Percentiles rank a stretch among this genome's conserved stretches.
These are phyloP conservation scores for Solanum tarapatanum DNA, from an alignment of 257 asterid genomes.

Conservation along the genomic window DNA sequence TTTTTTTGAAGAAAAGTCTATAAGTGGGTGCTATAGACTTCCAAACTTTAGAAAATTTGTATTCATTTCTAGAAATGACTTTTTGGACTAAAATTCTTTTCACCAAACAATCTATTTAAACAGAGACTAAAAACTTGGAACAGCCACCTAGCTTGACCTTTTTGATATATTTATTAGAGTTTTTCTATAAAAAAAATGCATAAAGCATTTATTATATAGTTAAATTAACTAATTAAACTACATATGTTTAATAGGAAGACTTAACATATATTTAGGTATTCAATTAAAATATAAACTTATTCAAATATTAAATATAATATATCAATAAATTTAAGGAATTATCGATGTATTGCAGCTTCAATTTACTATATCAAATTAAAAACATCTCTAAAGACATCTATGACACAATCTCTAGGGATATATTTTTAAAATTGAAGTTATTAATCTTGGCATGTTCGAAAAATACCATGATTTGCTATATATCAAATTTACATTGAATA, in stretches of 20 bases:
- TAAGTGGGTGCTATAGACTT: background rate
- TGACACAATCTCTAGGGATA: background rate
- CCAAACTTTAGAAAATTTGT: background rate
- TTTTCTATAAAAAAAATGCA: background rate
- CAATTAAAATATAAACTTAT: background rate
- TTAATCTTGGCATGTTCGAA: too few relatives aligned
- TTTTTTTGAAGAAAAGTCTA: background rate
- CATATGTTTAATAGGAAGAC: background rate
- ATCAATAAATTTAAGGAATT: background rate
- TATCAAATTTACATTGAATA: rapidly evolving
- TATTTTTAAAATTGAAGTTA: too few relatives aligned
- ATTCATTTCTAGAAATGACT: background rate
- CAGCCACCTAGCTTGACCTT: background rate
- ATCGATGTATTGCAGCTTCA: background rate
- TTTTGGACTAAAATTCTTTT: background rate
- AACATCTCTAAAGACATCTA: background rate
- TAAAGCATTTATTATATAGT: background rate
- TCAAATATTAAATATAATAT: background rate
- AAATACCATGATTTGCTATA: background rate
- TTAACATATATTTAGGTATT: background rate
- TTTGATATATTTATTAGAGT: background rate
- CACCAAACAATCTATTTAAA: background rate
- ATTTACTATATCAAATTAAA: background rate
- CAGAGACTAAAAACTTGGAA: background rate
- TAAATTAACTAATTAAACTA: background rate